A percentile compares a stretch with the other conserved stretches of the same genome.
Conservation (phyloP, 352 stramenopile species). For the Phytophthora niederhauseri region DNA sequence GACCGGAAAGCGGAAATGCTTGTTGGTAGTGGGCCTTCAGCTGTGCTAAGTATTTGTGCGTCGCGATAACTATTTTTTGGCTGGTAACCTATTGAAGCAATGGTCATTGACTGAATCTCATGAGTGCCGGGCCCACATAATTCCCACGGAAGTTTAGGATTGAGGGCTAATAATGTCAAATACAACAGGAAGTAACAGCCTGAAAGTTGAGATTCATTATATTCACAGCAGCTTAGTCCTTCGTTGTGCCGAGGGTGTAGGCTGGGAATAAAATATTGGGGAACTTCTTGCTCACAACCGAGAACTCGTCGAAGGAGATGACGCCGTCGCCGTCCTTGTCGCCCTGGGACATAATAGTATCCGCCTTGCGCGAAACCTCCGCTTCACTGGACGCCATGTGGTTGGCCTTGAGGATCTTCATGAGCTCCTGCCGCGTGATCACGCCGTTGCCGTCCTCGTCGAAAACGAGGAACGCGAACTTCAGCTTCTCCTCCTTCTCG, state of each 20-base stretch:
- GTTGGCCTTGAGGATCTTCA: conserved; percentile 96
- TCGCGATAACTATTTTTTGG: no score
- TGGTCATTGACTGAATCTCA: no score
- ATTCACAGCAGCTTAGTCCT: conserved; percentile 44
- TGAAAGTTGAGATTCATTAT: conserved; percentile 9
- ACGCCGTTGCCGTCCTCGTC: conserved; percentile 96
- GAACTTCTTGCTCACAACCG: conserved; percentile 97
- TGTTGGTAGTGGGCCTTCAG: no score
- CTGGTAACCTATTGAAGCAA: no score
- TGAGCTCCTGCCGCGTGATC: conserved; percentile 94
- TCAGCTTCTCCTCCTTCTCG: conserved; percentile 97
- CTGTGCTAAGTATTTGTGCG: no score
- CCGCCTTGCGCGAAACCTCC: conserved; percentile 95
- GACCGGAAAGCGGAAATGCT: neutral
- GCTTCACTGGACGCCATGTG: conserved; percentile 93
- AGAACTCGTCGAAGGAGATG: conserved; percentile 98
- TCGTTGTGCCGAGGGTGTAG: conserved; percentile 72
- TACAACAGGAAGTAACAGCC: no score
- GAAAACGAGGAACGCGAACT: conserved; percentile 97
- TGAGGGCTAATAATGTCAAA: no score
- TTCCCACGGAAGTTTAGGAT: no score
- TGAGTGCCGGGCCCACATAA: no score
- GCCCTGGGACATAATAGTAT: conserved; percentile 97
- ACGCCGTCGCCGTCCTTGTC: conserved; percentile 97
- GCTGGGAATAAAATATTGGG: conserved; percentile 95